Evolutionary conservation across 31 red algal genomes (phyloP), one percentile per base, ranked within the genome.

Genomic region (Asparagopsis taxiformis): DNA sequence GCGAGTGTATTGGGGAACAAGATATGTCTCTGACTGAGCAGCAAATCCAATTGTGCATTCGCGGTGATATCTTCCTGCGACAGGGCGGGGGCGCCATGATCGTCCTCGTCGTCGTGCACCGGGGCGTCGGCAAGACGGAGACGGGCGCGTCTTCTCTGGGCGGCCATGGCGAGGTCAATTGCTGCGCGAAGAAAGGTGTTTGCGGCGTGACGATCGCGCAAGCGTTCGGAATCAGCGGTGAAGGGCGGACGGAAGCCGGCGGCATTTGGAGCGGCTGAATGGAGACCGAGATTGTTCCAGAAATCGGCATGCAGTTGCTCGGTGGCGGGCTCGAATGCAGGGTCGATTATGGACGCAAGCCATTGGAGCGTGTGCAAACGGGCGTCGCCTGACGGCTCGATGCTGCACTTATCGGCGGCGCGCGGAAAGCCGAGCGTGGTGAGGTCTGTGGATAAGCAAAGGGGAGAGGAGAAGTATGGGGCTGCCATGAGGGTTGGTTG

Each of bases 141-240:
- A n/a, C n/a, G n/a, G n/a, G n/a, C n/a, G n/a, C 59, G 21, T 5
- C 59, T 19, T 30, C 59, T 21, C 2, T n/a, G 31, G 36, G 48
- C 62, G 25, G 73, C 73, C n/a, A 77, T 30, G 3, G 46, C 37
- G 21, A 77, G 57, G 43, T 77, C 73, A 22, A 77, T 77, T 24
- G 55, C 56, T 9, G 25, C 36, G 7, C 73, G 55, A 32, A 77
- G 24, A 36, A 52, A 77, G 20, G 59, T 44, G 38, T 38, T 17
- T 1, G 73, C 73, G 2, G 59, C 57, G 20, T 38, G 21, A 44
- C 73, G 73, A 31, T 77, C 73, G 21, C 73, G 73, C 25, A 41
- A 38, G 7, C 48, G 34, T 20, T 63, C n/a, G 1, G 58, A 13
- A 1, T 56, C 15, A 1, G 35, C 73, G 6, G 73, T 65, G 35